Percentiles rank a stretch among this genome's conserved stretches.
These are phyloP conservation scores for Penicillium oxalicum DNA, from an alignment of 2,329 filamentous ascomycete species.

Conservation along the genomic window DNA sequence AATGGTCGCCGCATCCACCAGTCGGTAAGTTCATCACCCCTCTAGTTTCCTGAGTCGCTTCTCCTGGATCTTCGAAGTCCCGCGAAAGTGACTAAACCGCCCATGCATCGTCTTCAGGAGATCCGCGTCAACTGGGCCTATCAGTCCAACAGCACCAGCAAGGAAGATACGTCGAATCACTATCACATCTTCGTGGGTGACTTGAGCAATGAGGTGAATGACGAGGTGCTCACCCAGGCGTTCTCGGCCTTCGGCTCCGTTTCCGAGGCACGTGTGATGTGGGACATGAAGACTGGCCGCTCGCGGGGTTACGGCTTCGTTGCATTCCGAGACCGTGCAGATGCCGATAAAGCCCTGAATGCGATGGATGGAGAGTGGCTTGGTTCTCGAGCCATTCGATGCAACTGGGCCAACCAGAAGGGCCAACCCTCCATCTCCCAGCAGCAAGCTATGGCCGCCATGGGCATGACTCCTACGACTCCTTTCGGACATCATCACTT, in stretches of 20 bases:
- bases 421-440: conserved; percentile 98
- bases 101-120: conserved; percentile 56
- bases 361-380: conserved; percentile 99
- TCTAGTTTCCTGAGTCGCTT: neutral
- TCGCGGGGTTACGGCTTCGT: conserved; percentile 98
- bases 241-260: conserved; percentile 95
- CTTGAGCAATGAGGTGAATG: conserved; percentile 96
- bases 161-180: conserved; percentile 96
- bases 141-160: conserved; percentile 87
- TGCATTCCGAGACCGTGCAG: conserved; percentile 85
- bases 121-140: conserved; percentile 99
- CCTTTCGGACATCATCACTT: conserved; percentile 97
- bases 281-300: conserved; percentile 99
- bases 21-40: conserved; percentile 51
- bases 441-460: conserved; percentile 91
- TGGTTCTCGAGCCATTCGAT: conserved; percentile 93
- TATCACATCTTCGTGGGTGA: conserved; percentile 99
- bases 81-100: neutral
- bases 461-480: conserved; percentile 97
- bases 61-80: neutral
- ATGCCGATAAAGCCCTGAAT: conserved; percentile 92
- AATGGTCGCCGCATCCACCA: conserved; percentile 95
- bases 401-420: conserved; percentile 99
- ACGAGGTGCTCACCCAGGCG: conserved; percentile 85
- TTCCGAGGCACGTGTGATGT: conserved; percentile 98